Conservation (phyloP, 441 rosid species). For the Euphorbia celastroides region DNA sequence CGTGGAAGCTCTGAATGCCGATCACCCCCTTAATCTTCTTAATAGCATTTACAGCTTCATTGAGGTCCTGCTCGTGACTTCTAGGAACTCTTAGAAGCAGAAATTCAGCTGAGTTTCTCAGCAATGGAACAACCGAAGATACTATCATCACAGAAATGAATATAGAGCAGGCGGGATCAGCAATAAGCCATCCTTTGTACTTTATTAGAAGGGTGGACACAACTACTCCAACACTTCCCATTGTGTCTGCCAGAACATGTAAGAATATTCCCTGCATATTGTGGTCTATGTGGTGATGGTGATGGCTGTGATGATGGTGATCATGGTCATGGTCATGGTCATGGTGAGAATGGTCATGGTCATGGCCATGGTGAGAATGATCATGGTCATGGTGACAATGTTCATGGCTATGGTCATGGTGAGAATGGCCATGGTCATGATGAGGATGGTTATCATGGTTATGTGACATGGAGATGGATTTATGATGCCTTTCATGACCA, state of each 20-base stretch:
- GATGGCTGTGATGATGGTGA: constrained; percentile 12
- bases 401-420: constrained; percentile 13
- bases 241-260: constrained; percentile 85
- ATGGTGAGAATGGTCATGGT: constrained; percentile 12
- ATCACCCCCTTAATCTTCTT: constrained; percentile 50
- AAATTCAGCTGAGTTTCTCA: constrained; percentile 83
- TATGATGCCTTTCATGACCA: constrained; percentile 28
- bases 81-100: constrained; percentile 82
- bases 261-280: constrained; percentile 97
- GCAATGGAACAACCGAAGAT: constrained; percentile 78
- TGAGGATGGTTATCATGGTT: constrained; percentile 32
- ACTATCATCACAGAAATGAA: constrained; percentile 78
- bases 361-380: not conserved
- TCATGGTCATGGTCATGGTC: constrained; percentile 14
- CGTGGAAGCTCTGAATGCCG: constrained; percentile 66
- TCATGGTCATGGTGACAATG: constrained; percentile 3
- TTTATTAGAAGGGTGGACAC: constrained; percentile 80
- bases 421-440: constrained; percentile 22
- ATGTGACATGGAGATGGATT: constrained; percentile 26
- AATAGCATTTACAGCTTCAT: constrained; percentile 44
- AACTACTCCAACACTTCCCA: constrained; percentile 97
- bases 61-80: constrained; percentile 55
- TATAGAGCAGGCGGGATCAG: constrained; percentile 94
- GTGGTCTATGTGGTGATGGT: constrained; percentile 77
- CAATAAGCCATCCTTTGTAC: constrained; percentile 94